Conservation (phyloP, 2,329 filamentous ascomycete genomes). For the Tolypocladium ophioglossoides region DNA sequence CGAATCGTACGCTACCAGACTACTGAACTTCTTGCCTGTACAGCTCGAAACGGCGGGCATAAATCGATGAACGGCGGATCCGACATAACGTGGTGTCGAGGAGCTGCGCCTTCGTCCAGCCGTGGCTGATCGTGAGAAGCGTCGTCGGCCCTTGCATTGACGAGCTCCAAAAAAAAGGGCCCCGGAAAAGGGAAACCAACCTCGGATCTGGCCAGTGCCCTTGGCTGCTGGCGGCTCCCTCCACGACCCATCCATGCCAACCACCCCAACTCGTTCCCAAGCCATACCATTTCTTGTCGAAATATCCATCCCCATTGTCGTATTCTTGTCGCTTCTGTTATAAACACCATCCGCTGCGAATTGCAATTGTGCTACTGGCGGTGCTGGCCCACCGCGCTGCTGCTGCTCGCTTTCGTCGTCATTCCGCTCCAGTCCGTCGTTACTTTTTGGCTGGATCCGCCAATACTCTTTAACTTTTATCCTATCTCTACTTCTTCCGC, state of each 20-base stretch:
- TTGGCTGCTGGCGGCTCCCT: no score
- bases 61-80: background rate
- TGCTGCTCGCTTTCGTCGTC: background rate
- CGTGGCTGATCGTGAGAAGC: background rate
- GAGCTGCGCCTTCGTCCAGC: background rate
- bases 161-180: background rate
- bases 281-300: background rate
- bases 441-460: background rate
- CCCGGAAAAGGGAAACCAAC: background rate
- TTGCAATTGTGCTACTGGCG: background rate
- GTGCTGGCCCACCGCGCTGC: background rate
- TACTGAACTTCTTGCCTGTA: no score
- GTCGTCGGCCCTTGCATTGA: background rate
- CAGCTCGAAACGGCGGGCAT: background rate
- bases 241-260: background rate
- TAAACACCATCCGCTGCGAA: background rate
- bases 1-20: no score
- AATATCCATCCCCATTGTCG: background rate
- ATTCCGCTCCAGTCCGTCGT: background rate
- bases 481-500: background rate
- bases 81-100: background rate
- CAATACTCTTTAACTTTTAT: no score
- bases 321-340: background rate
- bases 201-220: background rate
- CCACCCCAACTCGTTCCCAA: background rate